Evolutionary conservation across 257 asterid species (phyloP).

Genomic region (Solanum appendiculatum): DNA sequence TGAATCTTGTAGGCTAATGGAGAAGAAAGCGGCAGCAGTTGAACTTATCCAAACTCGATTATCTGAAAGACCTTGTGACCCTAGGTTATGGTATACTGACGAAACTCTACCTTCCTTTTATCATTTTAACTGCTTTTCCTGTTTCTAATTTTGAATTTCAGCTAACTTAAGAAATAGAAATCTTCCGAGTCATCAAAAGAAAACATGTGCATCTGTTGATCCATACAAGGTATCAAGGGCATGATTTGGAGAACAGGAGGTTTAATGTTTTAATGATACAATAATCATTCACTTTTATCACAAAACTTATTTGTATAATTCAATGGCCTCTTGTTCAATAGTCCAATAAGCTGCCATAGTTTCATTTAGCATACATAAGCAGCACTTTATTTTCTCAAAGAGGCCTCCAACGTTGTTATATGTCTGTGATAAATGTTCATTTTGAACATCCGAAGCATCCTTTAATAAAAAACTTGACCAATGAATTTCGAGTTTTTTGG

Average conservation of each 20-base stretch:
- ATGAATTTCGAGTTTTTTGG: background rate
- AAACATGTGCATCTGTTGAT: background rate
- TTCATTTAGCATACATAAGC: background rate
- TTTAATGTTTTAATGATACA: background rate
- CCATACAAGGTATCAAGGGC: background rate
- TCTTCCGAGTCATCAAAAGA: background rate
- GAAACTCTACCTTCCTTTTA: background rate
- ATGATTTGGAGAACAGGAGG: background rate
- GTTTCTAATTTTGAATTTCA: background rate
- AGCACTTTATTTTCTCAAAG: background rate
- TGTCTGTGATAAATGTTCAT: background rate
- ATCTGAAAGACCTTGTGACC: slow-evolving; percentile 58
- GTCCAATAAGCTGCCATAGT: background rate
- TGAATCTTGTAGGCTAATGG: slow-evolving; percentile 34
- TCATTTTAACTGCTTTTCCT: background rate
- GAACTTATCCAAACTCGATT: slow-evolving; percentile 63
- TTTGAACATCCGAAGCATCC: background rate
- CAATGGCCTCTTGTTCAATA: background rate
- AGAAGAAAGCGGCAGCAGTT: slow-evolving; percentile 88
- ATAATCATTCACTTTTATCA: background rate
- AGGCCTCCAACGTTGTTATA: background rate
- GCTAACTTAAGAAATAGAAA: background rate
- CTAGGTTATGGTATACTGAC: slow-evolving; percentile 55
- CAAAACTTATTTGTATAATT: background rate
- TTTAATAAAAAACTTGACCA: background rate